A percentile compares a stretch with the other conserved stretches of the same genome.
These are phyloP conservation scores for Oxalis stricta DNA, from an alignment of 441 rosid genomes.

Conservation along the genomic window DNA sequence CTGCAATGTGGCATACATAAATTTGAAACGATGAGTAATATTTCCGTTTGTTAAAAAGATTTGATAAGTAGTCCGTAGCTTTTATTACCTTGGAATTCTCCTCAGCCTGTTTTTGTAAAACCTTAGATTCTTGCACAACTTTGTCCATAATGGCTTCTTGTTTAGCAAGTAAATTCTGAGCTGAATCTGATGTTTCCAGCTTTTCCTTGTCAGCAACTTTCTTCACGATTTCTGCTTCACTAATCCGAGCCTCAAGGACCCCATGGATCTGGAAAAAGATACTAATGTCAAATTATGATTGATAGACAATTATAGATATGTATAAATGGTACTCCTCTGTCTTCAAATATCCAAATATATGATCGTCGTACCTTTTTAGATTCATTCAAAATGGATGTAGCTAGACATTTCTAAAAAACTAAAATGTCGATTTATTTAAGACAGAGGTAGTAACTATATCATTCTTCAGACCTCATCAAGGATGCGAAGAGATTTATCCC, in stretches of 20 bases:
- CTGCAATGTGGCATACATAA: conserved; percentile 31
- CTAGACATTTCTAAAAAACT: no score
- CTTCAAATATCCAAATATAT: no score
- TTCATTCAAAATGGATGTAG: no score
- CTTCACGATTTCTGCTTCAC: conserved; percentile 41
- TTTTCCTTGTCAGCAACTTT: conserved; percentile 49
- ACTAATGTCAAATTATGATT: no score
- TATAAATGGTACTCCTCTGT: no score
- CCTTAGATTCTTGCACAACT: conserved; percentile 66
- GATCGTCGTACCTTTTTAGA: no score
- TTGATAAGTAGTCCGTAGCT: no score
- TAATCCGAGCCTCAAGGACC: conserved; percentile 37
- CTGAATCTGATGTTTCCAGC: conserved; percentile 45
- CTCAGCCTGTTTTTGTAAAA: conserved; percentile 55
- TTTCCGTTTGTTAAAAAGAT: no score
- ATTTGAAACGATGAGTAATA: conserved; percentile 8
- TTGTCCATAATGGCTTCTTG: conserved; percentile 65
- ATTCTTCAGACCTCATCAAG: conserved; percentile 88
- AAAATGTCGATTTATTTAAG: no score
- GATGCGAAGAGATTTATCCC: conserved; percentile 53
- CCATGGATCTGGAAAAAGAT: conserved; percentile 37
- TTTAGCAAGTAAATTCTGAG: conserved; percentile 39
- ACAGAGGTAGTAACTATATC: no score
- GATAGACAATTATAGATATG: no score
- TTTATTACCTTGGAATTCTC: conserved; percentile 63